Evolutionary conservation across 768 basidiomycete species (phyloP), one percentile per base, ranked within the genome.

Genomic region (Tylopilus cervinicoccineus): DNA sequence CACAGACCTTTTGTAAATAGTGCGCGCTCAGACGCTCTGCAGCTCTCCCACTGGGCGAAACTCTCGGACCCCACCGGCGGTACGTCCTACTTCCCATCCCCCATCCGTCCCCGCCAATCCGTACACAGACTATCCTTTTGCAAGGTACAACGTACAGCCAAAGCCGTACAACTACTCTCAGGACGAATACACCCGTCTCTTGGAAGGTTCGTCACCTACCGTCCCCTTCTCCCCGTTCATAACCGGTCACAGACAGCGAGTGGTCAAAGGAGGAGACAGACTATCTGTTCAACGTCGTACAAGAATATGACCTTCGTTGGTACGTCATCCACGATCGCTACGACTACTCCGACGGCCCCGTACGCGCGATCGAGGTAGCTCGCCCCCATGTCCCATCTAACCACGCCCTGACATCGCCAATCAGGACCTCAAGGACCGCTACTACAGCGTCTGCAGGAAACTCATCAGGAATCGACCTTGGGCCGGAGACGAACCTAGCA

Each of bases 201-300:
- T 96, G 4, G 77, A 84, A 72, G 90, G 90, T 88, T 38, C 38
- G 74, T 53, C 28, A 13, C 2, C 22, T 39, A 20, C 9, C 1
- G 0, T 3, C 14, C 36, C 22, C 11, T 23, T 9, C 40, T 12
- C 27, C 14, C 28, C 11, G 34, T 34, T 52, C 48, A 37, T 33
- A 5, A 2, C 33, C 16, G 6, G 17, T 24, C 45, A 22, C 46
- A 85, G 95, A 94, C 58, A 72, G 71, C 10, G 85, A 86, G 51
- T 98, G 96, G 96, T 79, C 88, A 6, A 87, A 86, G 57, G 90
- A 93, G 56, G 93, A 97, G 67, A 97, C 96, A 0, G 88, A 92
- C 62, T 92, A 97, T 62, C 77, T 99, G 2, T 95, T 98, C 68
- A 71, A 70, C 4, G 66, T 95, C 9, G 83, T 87, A 9, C 76